A percentile compares a stretch with the other conserved stretches of the same genome.
These are phyloP conservation scores for Prunus davidiana DNA, from an alignment of 306 rosid species.

Conservation along the genomic window DNA sequence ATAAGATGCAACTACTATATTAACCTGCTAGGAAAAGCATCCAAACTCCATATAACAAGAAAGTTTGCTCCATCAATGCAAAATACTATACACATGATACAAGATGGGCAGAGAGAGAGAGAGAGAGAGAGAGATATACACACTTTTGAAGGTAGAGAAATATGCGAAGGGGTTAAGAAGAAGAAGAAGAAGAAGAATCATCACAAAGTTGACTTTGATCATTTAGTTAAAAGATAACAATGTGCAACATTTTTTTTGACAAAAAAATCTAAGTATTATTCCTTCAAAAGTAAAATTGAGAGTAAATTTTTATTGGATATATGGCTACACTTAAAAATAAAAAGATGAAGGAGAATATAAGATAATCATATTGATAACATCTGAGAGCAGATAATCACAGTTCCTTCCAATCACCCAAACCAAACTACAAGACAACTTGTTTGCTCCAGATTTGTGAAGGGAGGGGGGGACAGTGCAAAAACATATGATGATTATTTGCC, in stretches of 20 bases:
- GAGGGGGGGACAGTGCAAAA: background rate
- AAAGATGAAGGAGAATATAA: background rate
- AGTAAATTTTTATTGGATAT: background rate
- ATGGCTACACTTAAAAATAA: background rate
- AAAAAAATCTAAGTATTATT: background rate
- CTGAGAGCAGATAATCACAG: background rate
- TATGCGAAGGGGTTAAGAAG: background rate
- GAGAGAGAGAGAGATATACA: background rate
- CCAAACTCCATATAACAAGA: background rate
- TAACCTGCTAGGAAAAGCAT: conserved; percentile 1
- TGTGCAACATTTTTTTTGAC: too few species aligned
- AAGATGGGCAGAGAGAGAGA: background rate
- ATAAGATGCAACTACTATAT: background rate
- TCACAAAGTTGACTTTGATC: background rate
- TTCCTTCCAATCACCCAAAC: background rate
- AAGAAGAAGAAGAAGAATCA: background rate
- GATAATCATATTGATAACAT: background rate
- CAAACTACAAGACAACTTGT: background rate
- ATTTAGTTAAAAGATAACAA: background rate
- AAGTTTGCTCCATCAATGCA: background rate
- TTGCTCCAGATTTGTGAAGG: background rate
- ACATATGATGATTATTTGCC: background rate
- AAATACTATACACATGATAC: background rate
- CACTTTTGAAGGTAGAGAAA: background rate
- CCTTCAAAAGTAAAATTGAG: background rate